These are phyloP conservation scores for Candida chilensis DNA, from an alignment of 805 yeast species.

Conservation along the genomic window DNA sequence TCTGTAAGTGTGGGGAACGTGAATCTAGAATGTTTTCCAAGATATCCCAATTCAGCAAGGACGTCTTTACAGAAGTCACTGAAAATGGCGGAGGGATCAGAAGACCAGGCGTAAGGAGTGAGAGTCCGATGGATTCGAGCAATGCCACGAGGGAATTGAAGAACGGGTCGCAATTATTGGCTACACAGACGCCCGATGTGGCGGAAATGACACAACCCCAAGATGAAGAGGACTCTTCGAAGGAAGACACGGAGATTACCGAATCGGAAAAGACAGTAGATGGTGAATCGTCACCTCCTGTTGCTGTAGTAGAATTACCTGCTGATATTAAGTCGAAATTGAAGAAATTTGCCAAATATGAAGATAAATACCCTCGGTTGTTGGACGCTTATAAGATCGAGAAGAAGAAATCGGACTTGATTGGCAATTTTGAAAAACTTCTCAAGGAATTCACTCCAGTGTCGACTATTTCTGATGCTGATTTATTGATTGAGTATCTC, in stretches of 20 bases:
- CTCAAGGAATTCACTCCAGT: constrained; percentile 78
- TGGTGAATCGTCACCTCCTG: constrained; percentile 5
- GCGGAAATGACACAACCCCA: constrained; percentile 36
- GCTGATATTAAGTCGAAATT: constrained; percentile 52
- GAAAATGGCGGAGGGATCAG: too few species aligned
- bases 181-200: constrained; percentile 37
- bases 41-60: constrained; percentile 55
- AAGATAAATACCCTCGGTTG: constrained; percentile 79
- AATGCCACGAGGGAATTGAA: constrained; percentile 12
- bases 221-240: constrained; percentile 16
- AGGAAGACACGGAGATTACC: constrained; percentile 4
- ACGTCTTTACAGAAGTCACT: too few species aligned
- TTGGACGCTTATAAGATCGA: constrained; percentile 81
- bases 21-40: constrained; percentile 38
- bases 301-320: constrained; percentile 1
- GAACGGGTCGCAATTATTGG: constrained; percentile 20
- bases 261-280: constrained; percentile 9
- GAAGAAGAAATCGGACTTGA: constrained; percentile 53
- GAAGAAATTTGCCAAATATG: constrained; percentile 76
- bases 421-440: constrained; percentile 56
- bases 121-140: constrained; percentile 9
- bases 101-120: constrained; percentile 5
- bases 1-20: too few species aligned
- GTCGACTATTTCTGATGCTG: constrained; percentile 64
- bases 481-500: constrained; percentile 60